Conservation (phyloP, 202 grass and related monocot genomes). For the Panicum hallii region DNA sequence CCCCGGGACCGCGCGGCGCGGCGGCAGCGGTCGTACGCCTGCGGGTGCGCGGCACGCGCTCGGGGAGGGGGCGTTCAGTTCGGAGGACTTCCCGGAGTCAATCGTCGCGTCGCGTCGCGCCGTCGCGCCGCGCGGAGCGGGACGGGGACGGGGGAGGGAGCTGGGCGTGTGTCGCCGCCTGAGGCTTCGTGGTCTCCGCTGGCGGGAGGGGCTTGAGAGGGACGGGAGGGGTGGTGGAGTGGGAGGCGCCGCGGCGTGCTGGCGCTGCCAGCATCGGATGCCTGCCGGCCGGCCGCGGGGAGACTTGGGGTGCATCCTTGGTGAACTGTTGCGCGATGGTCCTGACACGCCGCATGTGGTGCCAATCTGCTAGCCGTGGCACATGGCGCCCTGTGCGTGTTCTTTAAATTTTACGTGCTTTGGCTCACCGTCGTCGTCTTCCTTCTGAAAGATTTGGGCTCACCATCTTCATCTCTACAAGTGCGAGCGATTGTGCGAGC, state of each 20-base stretch:
- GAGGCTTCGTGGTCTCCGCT: background rate
- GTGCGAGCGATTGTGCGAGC: background rate
- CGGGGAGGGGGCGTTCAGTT: too few relatives aligned
- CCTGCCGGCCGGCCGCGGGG: background rate
- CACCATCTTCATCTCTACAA: background rate
- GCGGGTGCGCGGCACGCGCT: background rate
- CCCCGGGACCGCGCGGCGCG: background rate
- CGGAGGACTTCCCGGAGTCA: background rate
- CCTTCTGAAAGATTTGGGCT: background rate
- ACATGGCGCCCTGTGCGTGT: background rate
- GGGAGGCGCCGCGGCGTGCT: background rate
- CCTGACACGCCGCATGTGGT: constrained; percentile 40
- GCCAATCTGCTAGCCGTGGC: constrained; percentile 20
- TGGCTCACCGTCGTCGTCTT: background rate
- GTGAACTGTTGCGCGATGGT: constrained; percentile 3
- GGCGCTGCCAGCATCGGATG: constrained; percentile 39
- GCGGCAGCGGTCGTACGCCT: background rate
- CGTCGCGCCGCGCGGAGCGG: background rate
- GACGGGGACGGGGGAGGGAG: background rate
- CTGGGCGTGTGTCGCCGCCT: background rate
- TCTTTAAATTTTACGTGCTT: constrained; percentile 18
- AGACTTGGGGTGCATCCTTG: background rate
- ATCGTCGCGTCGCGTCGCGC: background rate
- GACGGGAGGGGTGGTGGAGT: background rate
- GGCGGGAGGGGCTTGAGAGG: background rate